Evolutionary conservation across 129 eudicot species (phyloP).

Genomic region (Saposhnikovia divaricata): DNA sequence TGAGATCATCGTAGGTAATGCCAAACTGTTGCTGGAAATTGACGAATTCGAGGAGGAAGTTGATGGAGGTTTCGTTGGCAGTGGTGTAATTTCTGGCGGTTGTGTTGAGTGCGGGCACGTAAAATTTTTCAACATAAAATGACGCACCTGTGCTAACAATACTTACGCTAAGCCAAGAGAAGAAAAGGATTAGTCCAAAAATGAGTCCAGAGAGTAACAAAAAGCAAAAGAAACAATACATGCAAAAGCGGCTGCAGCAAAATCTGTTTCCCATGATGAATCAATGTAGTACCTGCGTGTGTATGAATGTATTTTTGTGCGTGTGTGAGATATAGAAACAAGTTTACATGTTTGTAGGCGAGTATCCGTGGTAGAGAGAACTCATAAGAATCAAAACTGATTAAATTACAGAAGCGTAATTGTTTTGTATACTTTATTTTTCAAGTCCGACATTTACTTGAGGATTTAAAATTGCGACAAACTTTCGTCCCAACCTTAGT

Average conservation of each 20-base stretch:
- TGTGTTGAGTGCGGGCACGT: slow-evolving; percentile 30
- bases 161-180: slow-evolving; percentile 59
- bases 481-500: too few species aligned
- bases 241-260: slow-evolving; percentile 43
- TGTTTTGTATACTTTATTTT: too few species aligned
- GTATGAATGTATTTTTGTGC: too few species aligned
- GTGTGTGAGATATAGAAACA: too few species aligned
- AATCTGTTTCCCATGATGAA: slow-evolving; percentile 10
- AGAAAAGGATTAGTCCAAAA: slow-evolving; percentile 42
- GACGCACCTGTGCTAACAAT: slow-evolving; percentile 18
- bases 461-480: too few species aligned
- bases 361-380: too few species aligned
- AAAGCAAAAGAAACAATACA: slow-evolving; percentile 22
- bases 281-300: too few species aligned
- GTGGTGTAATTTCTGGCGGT: slow-evolving; percentile 12
- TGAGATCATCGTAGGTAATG: too few species aligned
- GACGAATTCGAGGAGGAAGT: slow-evolving; percentile 32
- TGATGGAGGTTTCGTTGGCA: slow-evolving; percentile 21
- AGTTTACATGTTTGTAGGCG: too few species aligned
- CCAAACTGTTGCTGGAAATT: slow-evolving; percentile 27
- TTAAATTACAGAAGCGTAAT: too few species aligned
- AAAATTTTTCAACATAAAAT: slow-evolving; percentile 29
- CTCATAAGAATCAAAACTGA: too few species aligned
- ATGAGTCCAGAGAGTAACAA: background rate
- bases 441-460: too few species aligned